These are phyloP conservation scores for Sonneratia alba DNA, from an alignment of 345 rosid species.

Conservation along the genomic window DNA sequence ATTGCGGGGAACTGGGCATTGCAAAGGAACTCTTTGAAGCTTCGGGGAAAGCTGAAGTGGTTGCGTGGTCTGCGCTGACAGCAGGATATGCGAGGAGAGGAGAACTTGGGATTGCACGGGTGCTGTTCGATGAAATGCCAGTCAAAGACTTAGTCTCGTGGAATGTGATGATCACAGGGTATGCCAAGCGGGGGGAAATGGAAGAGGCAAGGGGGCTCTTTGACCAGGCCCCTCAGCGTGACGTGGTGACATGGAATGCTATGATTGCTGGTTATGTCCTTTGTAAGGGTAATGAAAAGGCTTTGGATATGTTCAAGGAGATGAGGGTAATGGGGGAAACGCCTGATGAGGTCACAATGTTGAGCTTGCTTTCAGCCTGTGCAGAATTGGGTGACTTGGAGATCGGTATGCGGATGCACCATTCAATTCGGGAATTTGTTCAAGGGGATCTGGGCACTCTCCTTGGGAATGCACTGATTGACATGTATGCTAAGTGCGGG, in stretches of 20 bases:
- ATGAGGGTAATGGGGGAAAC: constrained; percentile 8
- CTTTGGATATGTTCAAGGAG: constrained; percentile 27
- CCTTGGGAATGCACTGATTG: constrained; percentile 12
- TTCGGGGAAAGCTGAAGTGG: constrained; percentile 14
- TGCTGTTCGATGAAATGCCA: constrained; percentile 22
- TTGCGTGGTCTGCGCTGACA: constrained; percentile 16
- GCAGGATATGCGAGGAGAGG: constrained; percentile 19
- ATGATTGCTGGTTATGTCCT: constrained; percentile 17
- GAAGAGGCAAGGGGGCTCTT: constrained; percentile 13
- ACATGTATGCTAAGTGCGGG: constrained; percentile 24
- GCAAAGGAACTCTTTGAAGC: constrained; percentile 47
- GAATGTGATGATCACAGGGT: constrained; percentile 22
- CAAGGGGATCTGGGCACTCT: constrained; percentile 7
- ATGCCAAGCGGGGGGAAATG: constrained; percentile 13
- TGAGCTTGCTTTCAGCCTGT: constrained; percentile 18
- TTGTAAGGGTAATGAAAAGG: constrained; percentile 7
- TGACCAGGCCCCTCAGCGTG: constrained; percentile 12
- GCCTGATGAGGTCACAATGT: constrained; percentile 16
- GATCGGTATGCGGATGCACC: constrained; percentile 11
- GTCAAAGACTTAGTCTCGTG: constrained; percentile 47
- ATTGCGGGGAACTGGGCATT: constrained; percentile 28
- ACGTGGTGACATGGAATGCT: constrained; percentile 18
- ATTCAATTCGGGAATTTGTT: background rate
- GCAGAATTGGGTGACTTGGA: constrained; percentile 20
- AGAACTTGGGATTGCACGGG: constrained; percentile 10